Evolutionary conservation across 208 protist species (phyloP), one percentile per base, ranked within the genome.

Genomic region (Leishmania arabica): DNA sequence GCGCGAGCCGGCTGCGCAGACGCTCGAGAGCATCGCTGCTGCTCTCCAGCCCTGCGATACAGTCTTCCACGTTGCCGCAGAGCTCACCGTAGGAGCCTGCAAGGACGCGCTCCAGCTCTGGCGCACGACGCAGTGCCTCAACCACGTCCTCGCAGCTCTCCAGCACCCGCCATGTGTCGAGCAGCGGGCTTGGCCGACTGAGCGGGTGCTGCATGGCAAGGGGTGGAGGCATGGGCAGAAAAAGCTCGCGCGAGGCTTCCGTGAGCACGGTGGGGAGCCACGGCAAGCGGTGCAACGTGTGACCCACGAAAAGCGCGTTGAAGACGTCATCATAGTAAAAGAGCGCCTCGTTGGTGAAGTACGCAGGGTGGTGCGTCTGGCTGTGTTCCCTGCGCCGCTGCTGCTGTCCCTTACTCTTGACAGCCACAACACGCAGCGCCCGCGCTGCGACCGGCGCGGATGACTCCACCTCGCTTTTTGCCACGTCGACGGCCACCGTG

Each of bases 291-390:
- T 81, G 82, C 73, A 91, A 60, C 27, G 89, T 83, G 60, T 77
- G 75, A 1, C 91, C 90, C 24, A 89, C 84, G 76, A 90, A 84
- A 77, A 96, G n/a, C 40, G 84, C 83, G 49, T 83, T 60, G 34
- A 96, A 95, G 45, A 79, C 88, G 37, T 84, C 66, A 69, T 98
- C 93, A 69, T 93, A 91, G 53, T 89, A 83, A 71, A 93, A 94
- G 34, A 96, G 73, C 6, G 81, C 84, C 58, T 84, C 84, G 66
- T 92, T 82, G n/a, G 72, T 66, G 82, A 95, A 97, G 82, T 95
- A 88, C 37, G 86, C 54, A 7, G 91, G 89, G 56, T 89, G 88
- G 73, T 84, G 69, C 1, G 73, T 75, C 45, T 79, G 75, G 24
- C 66, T 77, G 34, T 77, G 79, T 9, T 58, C 70, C 65, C 84